Evolutionary conservation across 352 stramenopile genomes (phyloP), one percentile per base, ranked within the genome.

Genomic region (Globisporangium acanthophoron): DNA sequence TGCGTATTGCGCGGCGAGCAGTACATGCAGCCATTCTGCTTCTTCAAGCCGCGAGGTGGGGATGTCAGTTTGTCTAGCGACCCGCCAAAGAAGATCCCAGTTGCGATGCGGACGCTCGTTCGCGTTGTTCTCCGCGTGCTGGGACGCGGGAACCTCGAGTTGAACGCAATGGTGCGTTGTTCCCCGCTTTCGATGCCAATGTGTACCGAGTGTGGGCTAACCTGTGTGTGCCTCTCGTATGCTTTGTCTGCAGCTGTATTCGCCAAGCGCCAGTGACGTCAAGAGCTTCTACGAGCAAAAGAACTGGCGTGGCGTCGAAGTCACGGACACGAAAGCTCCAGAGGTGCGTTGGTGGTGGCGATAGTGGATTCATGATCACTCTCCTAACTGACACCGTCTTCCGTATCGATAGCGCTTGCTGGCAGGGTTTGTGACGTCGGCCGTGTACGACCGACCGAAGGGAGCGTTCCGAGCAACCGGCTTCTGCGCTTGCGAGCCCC

Each of bases 401-500:
- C 11, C 21, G 6, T 33, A 5, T 29, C 52, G 35, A 29, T 27
- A 87, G 74, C 73, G 65, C 41, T 51, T 61, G 46, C 52, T 88
- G 3, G 57, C 88, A 21, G 84, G 84, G 3, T 89, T 77, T 52
- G 69, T 90, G 47, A 91, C 80, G 13, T 91, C 79, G 6, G 78
- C 81, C 12, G 67, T 93, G n/a, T 91, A 93, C 54, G 84, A 93
- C 40, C 74, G 74, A 50, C 79, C 84, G 5, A 93, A 88, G 61
- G 64, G 75, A 1, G 73, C 74, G 43, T 84, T 84, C 64, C 79
- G 80, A 18, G 80, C 76, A 0, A 64, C 73, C 6, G 84, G 77
- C 3, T 93, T 90, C 52, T 84, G 85, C 58, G 68, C 68, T 21
- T 90, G 79, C 55, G 78, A 89, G 35, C 47, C 63, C 16, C 66